phyloP scores from a whole-genome alignment of 2,329 filamentous ascomycete genomes.

The Metarhizium anisopliae region DNA sequence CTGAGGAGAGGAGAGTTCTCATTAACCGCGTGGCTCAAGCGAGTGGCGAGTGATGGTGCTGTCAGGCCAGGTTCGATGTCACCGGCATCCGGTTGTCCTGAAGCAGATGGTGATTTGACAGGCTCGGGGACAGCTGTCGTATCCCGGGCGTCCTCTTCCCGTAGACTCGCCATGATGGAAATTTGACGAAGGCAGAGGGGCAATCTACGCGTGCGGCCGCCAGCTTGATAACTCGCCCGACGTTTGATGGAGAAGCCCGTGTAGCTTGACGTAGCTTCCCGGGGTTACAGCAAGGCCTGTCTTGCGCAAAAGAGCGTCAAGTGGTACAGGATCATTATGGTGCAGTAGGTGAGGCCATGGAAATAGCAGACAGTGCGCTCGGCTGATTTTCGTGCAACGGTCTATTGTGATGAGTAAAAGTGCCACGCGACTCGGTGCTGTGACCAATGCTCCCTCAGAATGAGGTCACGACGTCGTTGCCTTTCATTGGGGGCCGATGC shows the following conservation, averaged over 20 bases:
- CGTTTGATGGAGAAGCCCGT: background rate
- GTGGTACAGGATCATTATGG: background rate
- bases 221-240: background rate
- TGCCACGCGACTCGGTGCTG: background rate
- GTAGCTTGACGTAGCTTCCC: background rate
- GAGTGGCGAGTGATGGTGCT: background rate
- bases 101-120: background rate
- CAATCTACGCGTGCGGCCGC: background rate
- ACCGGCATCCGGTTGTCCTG: background rate
- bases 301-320: background rate
- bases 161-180: background rate
- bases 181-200: background rate
- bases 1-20: constrained; percentile 24
- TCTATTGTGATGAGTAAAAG: background rate
- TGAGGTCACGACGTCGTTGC: background rate
- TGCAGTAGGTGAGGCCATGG: background rate
- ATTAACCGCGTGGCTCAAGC: constrained; percentile 5
- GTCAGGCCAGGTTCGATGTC: background rate
- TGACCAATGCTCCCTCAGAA: background rate
- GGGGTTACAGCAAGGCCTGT: background rate
- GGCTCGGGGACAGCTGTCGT: background rate
- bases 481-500: background rate
- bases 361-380: background rate
- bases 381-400: background rate
- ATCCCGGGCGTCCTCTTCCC: background rate